Base-by-base conservation (phyloP, 305 asterid species). In the Nicotiana rustica region DNA sequence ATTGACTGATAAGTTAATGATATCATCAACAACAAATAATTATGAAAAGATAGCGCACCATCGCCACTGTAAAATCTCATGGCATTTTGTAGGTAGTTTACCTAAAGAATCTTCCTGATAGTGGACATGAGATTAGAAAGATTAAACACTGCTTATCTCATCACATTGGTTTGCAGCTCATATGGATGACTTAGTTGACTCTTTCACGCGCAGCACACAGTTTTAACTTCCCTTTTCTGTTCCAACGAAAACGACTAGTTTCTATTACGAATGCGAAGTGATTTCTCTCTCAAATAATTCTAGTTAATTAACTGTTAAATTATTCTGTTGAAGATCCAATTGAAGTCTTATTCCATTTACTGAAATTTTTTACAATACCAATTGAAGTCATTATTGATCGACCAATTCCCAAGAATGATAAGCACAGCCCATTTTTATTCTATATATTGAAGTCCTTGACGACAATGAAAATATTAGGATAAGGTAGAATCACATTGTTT, bases 1-100 rank as follows among this genome's bases (percentile, higher is more conserved):
- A 31, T 31, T 38, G 44, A 38, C 9, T 38, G 44, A 38, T 13
- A 31, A 31, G 35, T 31, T 31, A 31, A 31, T 2, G 59, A 52
- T 52, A 2, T 52, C 17, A 52, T 52, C 59, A 55, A 3, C n/a
- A 12, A 55, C 60, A 55, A 1, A 55, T 0, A 12, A 49, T 49
- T 25, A 49, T 52, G 65, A 19, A n/a, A 71, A 19, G 62, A 12
- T 0, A n/a, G 64, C 9, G 4, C 25, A 10, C 10, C 21, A 75
- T 75, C 9, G 64, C 79, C 79, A 4, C 64, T 52, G 64, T 75
- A 49, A 75, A 52, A 25, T 14, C 25, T 75, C 65, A 25, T 49
- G 44, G 25, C 79, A 75, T 14, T 75, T 75, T 47, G 44, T 49
- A 64, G 41, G 79, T 3, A 73, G 64, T 25, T 75, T 18, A 49